phyloP scores from a whole-genome alignment of 2,329 filamentous ascomycete species.

The Hymenoscyphus repandus region DNA sequence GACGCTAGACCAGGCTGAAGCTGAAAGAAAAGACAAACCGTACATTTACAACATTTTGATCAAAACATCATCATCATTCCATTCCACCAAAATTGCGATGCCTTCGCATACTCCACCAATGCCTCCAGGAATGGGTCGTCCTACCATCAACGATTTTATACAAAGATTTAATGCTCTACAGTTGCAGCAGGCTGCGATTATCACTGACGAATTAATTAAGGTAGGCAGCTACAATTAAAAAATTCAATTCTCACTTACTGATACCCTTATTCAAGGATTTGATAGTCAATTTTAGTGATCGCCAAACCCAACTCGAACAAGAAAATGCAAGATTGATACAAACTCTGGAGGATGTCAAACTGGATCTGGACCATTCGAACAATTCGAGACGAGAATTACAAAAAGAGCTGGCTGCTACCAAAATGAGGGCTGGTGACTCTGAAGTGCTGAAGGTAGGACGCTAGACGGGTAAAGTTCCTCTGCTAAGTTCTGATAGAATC shows the following conservation, averaged over 20 bases:
- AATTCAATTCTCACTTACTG: too few species aligned
- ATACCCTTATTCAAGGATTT: conserved; percentile 37
- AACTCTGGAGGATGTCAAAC: conserved; percentile 39
- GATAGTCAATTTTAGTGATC: conserved; percentile 39
- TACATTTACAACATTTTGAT: too few species aligned
- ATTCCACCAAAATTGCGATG: neutral
- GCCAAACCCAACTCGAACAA: conserved; percentile 39
- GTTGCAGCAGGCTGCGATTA: conserved; percentile 32
- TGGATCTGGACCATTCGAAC: conserved; percentile 47
- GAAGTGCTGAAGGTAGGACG: conserved; percentile 42
- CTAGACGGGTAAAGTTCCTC: neutral
- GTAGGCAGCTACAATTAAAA: conserved; percentile 29
- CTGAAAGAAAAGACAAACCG: too few species aligned
- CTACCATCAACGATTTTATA: conserved; percentile 35
- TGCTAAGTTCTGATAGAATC: conserved; percentile 26
- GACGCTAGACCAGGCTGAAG: too few species aligned
- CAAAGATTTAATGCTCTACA: conserved; percentile 42
- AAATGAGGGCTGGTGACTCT: conserved; percentile 36
- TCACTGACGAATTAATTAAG: conserved; percentile 42
- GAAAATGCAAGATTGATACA: conserved; percentile 41
- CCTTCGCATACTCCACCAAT: too few species aligned
- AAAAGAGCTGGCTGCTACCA: conserved; percentile 38
- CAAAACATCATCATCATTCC: neutral
- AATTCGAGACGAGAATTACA: conserved; percentile 46
- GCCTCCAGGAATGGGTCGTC: too few species aligned